These are phyloP conservation scores for Dactylellina leptospora DNA, from an alignment of 2,329 filamentous ascomycete species.

Conservation along the genomic window DNA sequence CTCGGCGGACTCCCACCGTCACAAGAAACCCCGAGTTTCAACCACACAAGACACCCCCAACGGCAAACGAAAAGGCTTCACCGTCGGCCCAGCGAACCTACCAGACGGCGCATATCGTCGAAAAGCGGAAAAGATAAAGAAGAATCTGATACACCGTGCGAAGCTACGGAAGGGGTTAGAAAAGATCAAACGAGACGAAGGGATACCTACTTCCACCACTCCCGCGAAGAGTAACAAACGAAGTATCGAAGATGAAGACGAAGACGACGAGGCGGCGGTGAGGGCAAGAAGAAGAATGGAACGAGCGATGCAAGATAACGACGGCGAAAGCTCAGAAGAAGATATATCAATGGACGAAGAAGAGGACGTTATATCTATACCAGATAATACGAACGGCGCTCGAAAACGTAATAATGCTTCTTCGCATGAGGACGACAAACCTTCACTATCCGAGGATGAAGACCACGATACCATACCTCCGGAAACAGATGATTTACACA, in stretches of 20 bases:
- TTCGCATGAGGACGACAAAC: not conserved
- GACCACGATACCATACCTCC: conserved; percentile 23
- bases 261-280: conserved; percentile 55
- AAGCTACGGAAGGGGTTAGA: conserved; percentile 93
- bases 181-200: conserved; percentile 77
- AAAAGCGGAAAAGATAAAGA: conserved; percentile 90
- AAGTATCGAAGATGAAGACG: conserved; percentile 28
- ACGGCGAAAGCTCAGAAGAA: conserved; percentile 55
- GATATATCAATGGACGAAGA: conserved; percentile 46
- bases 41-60: conserved; percentile 58
- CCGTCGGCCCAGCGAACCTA: conserved; percentile 85
- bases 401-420: too few relatives aligned
- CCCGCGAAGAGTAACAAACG: conserved; percentile 53
- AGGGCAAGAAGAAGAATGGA: conserved; percentile 55
- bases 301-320: conserved; percentile 53
- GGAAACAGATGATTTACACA: conserved; percentile 25
- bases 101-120: conserved; percentile 88
- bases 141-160: conserved; percentile 85
- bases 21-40: conserved; percentile 21
- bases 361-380: conserved; percentile 53
- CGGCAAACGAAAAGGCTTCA: conserved; percentile 74
- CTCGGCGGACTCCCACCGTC: conserved; percentile 9
- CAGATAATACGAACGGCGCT: conserved; percentile 29
- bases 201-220: conserved; percentile 58
- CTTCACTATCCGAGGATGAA: conserved; percentile 7